A percentile compares a stretch with the other conserved stretches of the same genome.
These are phyloP conservation scores for Cucumis melo DNA, from an alignment of 306 rosid genomes.

Conservation along the genomic window DNA sequence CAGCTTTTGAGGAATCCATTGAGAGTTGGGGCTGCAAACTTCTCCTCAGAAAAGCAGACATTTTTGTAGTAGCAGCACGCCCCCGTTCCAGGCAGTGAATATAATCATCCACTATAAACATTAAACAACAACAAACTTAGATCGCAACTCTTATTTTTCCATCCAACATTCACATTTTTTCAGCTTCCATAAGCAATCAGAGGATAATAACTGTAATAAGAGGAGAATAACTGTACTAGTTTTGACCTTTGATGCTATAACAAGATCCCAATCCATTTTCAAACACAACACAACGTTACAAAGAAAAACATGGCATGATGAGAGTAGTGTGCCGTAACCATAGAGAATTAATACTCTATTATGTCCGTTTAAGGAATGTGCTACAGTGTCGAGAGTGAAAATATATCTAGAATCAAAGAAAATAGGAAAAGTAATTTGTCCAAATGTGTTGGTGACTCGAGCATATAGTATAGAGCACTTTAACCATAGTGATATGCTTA, in stretches of 20 bases:
- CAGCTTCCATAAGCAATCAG: not conserved
- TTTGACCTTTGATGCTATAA: not conserved
- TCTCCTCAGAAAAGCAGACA: slow-evolving; percentile 69
- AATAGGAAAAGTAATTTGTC: not conserved
- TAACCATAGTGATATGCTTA: not conserved
- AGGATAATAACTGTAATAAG: not conserved
- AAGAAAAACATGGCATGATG: not conserved
- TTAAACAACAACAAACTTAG: slow-evolving; percentile 18
- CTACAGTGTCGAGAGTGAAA: not conserved
- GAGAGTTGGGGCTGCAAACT: slow-evolving; percentile 39
- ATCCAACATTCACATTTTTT: not conserved
- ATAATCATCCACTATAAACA: slow-evolving; percentile 60
- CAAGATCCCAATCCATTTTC: not conserved
- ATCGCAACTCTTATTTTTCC: not conserved
- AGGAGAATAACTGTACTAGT: not conserved
- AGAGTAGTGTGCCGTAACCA: not conserved
- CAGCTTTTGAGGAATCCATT: not conserved
- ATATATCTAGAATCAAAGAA: not conserved
- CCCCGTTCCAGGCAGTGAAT: slow-evolving; percentile 82
- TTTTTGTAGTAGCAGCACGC: slow-evolving; percentile 48
- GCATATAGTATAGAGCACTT: not conserved
- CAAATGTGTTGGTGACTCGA: not conserved
- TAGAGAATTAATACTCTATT: not conserved
- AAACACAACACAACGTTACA: not conserved
- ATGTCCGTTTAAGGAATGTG: not conserved